Evolutionary conservation across 73 alveolate genomes (phyloP), one percentile per base, ranked within the genome.

Genomic region (Tetrahymena thermophila): DNA sequence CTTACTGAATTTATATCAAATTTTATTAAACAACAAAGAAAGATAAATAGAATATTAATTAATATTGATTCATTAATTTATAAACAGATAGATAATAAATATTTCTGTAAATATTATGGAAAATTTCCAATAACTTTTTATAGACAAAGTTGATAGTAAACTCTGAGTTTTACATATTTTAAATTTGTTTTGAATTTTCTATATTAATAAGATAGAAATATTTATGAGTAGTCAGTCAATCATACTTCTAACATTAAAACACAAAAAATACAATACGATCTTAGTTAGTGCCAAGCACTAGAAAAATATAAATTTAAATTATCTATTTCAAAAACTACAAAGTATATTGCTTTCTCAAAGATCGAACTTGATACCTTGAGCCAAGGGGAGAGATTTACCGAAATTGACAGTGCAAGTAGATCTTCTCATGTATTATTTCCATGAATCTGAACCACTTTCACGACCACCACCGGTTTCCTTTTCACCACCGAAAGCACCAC

Each of bases 401-500:
- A 83, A 98, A 96, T 98, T 98, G 42, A 97, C 95, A 5, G 99
- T 98, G 97, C 99, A 98, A 31, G 99, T 98, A 23, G 98, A 84
- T 85, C 99, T 97, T 94, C 99, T 97, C 99, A 98, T 98, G 97
- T 98, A 98, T 94, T 98, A 97, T 93, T 98, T 98, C 99, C 99
- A 98, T 28, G 99, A 94, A 93, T 98, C 99, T 94, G 98, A 95
- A 56, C 99, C 99, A 35, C 98, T 85, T 96, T 98, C 99, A 97
- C 99, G 96, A 44, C 99, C 99, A 95, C 99, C 99, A 34, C 99
- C 99, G 35, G 99, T 98, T 93, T 98, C 99, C 96, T 98, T 98
- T 96, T 98, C 99, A 84, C 99, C 99, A 85, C 99, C 99, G 85
- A 98, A 98, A 34, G 99, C 99, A 17, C 99, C 99, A 85, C 99